Evolutionary conservation across 2,329 filamentous ascomycete species (phyloP), one percentile per base, ranked within the genome.

Genomic region (Calycina herbarum): DNA sequence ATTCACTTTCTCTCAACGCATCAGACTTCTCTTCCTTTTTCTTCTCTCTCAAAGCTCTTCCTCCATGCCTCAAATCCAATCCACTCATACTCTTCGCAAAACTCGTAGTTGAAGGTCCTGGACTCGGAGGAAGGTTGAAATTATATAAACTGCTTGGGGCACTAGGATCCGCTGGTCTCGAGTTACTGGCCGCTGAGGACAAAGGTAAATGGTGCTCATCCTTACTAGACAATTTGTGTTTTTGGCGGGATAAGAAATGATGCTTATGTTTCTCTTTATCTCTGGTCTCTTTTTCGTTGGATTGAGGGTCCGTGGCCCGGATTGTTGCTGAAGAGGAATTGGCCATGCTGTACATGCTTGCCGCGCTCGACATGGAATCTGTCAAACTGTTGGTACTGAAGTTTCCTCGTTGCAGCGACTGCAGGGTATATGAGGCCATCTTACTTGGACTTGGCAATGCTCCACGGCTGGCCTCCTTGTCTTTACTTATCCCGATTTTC

Each of bases 71-170:
- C 31, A 94, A 79, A 77, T 94, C 92, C 56, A 94, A 81, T 0
- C 90, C 91, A 66, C 91, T 94, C 74, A 95, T 91, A 2, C 89
- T 90, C 78, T 95, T 96, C 45, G 89, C 84, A 76, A 98, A 96
- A 38, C 85, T 82, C 31, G 83, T 84, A 62, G 82, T 84, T 61
- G 83, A 84, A 15, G 88, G 86, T 0, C 85, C 89, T 1, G 91
- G 90, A 67, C 89, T 93, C 7, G 89, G 84, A 1, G 91, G 91
- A 1, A 91, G 78, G 65, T 88, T 90, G 77, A 94, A 94, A 68
- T 87, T 93, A 79, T 94, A 94, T 4, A 94, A 78, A 63, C 90
- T 92, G 70, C 86, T 89, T 0, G 91, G 90, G 2, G 90, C 90
- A 73, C 81, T 89, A 0, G 91, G 90, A 72, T 94, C 91, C 5